These are phyloP conservation scores for Nyssa sinensis DNA, from an alignment of 148 eudicot genomes.

Conservation along the genomic window DNA sequence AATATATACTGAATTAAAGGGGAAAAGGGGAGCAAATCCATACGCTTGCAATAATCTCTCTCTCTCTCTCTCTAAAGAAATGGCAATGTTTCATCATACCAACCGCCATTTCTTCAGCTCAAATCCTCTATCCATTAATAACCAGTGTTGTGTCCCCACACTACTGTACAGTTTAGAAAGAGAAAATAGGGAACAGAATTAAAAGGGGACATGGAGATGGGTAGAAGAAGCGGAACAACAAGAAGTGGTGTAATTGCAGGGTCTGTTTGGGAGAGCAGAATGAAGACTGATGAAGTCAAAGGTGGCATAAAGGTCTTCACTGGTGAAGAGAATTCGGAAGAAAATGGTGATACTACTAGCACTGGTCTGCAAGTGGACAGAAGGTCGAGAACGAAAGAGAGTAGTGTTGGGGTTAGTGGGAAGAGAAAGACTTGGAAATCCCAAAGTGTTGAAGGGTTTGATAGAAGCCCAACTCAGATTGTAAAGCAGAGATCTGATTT, in stretches of 20 bases:
- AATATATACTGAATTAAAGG: neutral
- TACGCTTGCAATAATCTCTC: no score
- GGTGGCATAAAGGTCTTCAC: slow-evolving; percentile 50
- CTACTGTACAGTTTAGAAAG: slow-evolving; percentile 15
- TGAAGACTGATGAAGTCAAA: slow-evolving; percentile 45
- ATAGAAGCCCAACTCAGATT: slow-evolving; percentile 40
- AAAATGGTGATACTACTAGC: slow-evolving; percentile 7
- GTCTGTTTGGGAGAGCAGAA: slow-evolving; percentile 66
- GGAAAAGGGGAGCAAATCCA: neutral
- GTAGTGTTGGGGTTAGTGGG: slow-evolving; percentile 25
- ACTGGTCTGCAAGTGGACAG: neutral
- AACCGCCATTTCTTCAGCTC: slow-evolving; percentile 38
- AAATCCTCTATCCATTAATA: slow-evolving; percentile 32
- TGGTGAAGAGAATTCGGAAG: slow-evolving; percentile 32
- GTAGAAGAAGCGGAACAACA: slow-evolving; percentile 25
- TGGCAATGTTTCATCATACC: slow-evolving; percentile 30
- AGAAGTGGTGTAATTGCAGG: slow-evolving; percentile 33
- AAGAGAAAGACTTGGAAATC: slow-evolving; percentile 64
- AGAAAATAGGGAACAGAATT: slow-evolving; percentile 1
- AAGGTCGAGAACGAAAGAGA: slow-evolving; percentile 29
- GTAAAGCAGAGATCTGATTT: slow-evolving; percentile 33
- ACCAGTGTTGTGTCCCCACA: slow-evolving; percentile 15
- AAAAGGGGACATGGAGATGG: slow-evolving; percentile 20
- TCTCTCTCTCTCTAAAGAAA: slow-evolving; percentile 11
- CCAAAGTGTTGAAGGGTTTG: slow-evolving; percentile 27